Evolutionary conservation across 129 eudicot genomes (phyloP).

Genomic region (Flaveria robusta): DNA sequence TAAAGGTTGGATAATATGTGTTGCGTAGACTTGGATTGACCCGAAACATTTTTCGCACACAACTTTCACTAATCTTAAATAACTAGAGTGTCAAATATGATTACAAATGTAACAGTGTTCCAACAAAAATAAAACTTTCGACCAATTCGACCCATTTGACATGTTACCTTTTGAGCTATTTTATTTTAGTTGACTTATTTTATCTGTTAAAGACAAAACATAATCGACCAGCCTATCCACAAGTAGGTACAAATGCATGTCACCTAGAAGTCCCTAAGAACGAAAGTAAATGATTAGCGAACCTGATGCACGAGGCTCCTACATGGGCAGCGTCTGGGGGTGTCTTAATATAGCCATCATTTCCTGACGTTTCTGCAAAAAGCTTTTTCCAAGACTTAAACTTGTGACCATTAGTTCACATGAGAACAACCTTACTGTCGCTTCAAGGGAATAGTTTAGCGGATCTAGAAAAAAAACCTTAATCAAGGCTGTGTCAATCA

Average conservation of each 20-base stretch:
- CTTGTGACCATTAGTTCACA: no score
- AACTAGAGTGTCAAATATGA: not conserved
- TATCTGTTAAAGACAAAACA: not conserved
- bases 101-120: not conserved
- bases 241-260: not conserved
- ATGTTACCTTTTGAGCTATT: not conserved
- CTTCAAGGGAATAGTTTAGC: no score
- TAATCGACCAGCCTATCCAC: not conserved
- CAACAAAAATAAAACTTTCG: not conserved
- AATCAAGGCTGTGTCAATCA: slow-evolving; percentile 44
- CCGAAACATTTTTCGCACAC: not conserved
- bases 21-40: not conserved
- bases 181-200: not conserved
- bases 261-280: not conserved
- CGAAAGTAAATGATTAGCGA: not conserved
- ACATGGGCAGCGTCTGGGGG: no score
- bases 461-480: no score
- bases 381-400: no score
- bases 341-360: no score
- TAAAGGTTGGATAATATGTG: no score
- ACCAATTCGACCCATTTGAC: not conserved
- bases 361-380: no score
- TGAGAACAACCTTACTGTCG: not conserved
- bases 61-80: no score
- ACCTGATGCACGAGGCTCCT: no score